Evolutionary conservation across 768 basidiomycete genomes (phyloP).

Genomic region (Chalciporus pseudorubinellus): DNA sequence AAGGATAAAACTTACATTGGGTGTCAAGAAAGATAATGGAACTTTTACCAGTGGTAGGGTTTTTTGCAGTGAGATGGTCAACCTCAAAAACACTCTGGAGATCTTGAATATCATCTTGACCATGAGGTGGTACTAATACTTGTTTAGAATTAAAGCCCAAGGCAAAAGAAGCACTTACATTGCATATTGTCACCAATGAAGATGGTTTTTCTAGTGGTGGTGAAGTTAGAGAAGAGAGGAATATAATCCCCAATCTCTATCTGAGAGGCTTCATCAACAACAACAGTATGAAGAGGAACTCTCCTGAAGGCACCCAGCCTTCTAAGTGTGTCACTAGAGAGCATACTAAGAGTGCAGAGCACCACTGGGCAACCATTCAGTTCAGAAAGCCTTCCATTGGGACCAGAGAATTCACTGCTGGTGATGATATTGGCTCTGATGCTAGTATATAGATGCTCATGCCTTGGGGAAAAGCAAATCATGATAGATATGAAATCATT

Average conservation of each 20-base stretch:
- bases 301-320: constrained; percentile 18
- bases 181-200: constrained; percentile 71
- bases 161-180: constrained; percentile 41
- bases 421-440: constrained; percentile 51
- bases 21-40: constrained; percentile 59
- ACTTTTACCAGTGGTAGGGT: constrained; percentile 19
- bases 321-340: constrained; percentile 42
- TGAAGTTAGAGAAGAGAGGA: constrained; percentile 34
- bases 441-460: constrained; percentile 69
- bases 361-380: constrained; percentile 51
- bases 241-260: constrained; percentile 57
- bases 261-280: constrained; percentile 68
- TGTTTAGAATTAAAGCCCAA: constrained; percentile 26
- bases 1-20: constrained; percentile 55
- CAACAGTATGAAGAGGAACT: constrained; percentile 44
- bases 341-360: constrained; percentile 77
- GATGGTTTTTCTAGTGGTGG: constrained; percentile 47
- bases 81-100: constrained; percentile 79
- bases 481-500: constrained; percentile 1
- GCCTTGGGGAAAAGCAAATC: constrained; percentile 47
- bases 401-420: constrained; percentile 36
- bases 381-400: constrained; percentile 25
- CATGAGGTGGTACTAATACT: constrained; percentile 72
- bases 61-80: constrained; percentile 45
- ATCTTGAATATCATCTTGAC: constrained; percentile 61